These are phyloP conservation scores for Martiniozyma asiatica DNA, from an alignment of 1,139 yeast genomes.

Conservation along the genomic window DNA sequence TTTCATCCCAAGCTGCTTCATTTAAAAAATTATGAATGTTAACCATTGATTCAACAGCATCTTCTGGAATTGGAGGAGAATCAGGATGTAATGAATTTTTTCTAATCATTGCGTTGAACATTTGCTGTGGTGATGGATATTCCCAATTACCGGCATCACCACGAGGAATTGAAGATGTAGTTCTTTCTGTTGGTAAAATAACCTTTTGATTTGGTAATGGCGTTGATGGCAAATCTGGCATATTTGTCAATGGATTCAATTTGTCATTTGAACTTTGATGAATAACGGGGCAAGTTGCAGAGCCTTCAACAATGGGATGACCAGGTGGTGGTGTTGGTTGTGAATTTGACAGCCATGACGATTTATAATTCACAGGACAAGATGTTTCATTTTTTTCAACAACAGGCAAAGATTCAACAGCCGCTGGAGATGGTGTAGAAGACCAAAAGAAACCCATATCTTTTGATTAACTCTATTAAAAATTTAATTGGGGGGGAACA, in stretches of 20 bases:
- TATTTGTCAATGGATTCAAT: conserved; percentile 73
- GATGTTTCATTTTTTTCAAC: too few relatives aligned
- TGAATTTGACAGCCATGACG: too few relatives aligned
- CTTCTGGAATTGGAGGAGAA: too few relatives aligned
- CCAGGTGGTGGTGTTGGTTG: not conserved
- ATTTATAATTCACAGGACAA: too few relatives aligned
- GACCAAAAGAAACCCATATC: conserved; percentile 45
- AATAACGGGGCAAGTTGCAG: conserved; percentile 13
- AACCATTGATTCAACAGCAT: conserved; percentile 95
- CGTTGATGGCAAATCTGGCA: conserved; percentile 66
- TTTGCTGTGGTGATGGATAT: conserved; percentile 97
- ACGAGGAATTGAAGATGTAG: conserved; percentile 76
- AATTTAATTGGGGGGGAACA: conserved; percentile 1
- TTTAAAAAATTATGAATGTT: conserved; percentile 91
- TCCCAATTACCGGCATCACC: conserved; percentile 89
- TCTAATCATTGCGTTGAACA: conserved; percentile 93
- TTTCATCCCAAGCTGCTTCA: conserved; percentile 97
- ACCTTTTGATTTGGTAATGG: conserved; percentile 74
- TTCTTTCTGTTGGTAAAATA: conserved; percentile 70
- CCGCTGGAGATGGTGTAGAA: conserved; percentile 6
- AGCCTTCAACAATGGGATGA: not conserved
- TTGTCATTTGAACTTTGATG: conserved; percentile 20
- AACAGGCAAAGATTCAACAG: too few relatives aligned
- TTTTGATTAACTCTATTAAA: not conserved
- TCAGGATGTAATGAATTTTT: conserved; percentile 73